Evolutionary conservation across 805 yeast genomes (phyloP).

Genomic region (Millerozyma miso): DNA sequence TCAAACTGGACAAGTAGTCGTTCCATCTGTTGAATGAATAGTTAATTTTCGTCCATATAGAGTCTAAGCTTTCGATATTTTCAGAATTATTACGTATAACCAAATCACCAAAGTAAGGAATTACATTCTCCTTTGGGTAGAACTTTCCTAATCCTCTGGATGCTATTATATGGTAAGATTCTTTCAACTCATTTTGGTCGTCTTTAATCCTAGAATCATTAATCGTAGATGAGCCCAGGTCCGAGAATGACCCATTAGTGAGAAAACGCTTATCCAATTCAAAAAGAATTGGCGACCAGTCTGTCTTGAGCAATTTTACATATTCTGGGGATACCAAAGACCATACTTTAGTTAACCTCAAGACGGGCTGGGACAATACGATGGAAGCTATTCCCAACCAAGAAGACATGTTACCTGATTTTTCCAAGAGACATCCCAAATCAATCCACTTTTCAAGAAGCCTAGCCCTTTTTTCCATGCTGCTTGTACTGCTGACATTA

Average conservation of each 20-base stretch:
- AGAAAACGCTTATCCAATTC: conserved; percentile 78
- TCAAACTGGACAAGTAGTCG: conserved; percentile 52
- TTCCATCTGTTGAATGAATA: conserved; percentile 82
- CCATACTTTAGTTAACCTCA: conserved; percentile 77
- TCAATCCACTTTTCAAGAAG: conserved; percentile 79
- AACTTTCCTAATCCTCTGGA: conserved; percentile 81
- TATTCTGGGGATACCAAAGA: conserved; percentile 56
- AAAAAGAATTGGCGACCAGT: conserved; percentile 91
- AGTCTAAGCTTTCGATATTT: conserved; percentile 54
- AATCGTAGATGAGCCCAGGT: neutral
- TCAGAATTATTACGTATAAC: conserved; percentile 42
- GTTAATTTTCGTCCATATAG: conserved; percentile 61
- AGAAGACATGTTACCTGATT: conserved; percentile 85
- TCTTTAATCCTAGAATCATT: conserved; percentile 4
- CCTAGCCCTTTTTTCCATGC: conserved; percentile 49
- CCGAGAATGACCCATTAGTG: conserved; percentile 23
- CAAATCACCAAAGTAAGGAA: conserved; percentile 90
- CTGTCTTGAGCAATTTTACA: conserved; percentile 60
- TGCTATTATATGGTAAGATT: conserved; percentile 70
- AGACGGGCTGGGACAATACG: conserved; percentile 75
- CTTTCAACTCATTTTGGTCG: conserved; percentile 15
- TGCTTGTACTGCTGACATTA: conserved; percentile 4
- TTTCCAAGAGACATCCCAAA: conserved; percentile 72
- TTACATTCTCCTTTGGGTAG: conserved; percentile 70
- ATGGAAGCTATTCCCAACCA: conserved; percentile 89